Conservation (phyloP, 371 early-diverging fungal species). For the Nematocida sp. region DNA sequence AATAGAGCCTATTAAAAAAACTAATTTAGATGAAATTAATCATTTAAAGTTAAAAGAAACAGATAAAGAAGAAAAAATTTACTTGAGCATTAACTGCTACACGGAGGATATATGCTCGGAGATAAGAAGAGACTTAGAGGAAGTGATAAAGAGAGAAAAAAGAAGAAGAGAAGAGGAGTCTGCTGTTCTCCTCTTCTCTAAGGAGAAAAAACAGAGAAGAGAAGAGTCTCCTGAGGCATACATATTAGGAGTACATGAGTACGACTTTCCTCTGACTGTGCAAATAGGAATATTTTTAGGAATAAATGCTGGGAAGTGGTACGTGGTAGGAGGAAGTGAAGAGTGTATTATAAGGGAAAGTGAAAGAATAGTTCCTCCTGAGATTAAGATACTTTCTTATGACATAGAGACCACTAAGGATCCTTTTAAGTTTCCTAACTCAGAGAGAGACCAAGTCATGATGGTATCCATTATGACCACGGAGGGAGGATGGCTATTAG, state of each 20-base stretch:
- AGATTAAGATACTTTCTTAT: constrained; percentile 87
- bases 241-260: constrained; percentile 56
- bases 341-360: constrained; percentile 62
- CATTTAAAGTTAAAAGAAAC: constrained; percentile 54
- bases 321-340: constrained; percentile 57
- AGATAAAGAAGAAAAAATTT: constrained; percentile 22
- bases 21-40: constrained; percentile 55
- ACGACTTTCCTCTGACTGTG: constrained; percentile 61
- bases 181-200: constrained; percentile 15
- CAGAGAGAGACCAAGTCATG: constrained; percentile 84
- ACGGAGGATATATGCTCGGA: constrained; percentile 42
- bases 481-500: constrained; percentile 81
- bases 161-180: constrained; percentile 7
- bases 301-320: constrained; percentile 66
- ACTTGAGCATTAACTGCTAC: constrained; percentile 52
- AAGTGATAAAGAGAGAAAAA: constrained; percentile 37
- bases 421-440: constrained; percentile 94
- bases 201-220: constrained; percentile 5
- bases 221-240: not conserved
- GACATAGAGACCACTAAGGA: constrained; percentile 97
- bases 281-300: constrained; percentile 33
- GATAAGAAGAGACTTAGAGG: constrained; percentile 56
- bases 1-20: constrained; percentile 43
- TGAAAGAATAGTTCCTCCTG: constrained; percentile 70
- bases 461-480: constrained; percentile 80